A percentile compares a stretch with the other conserved stretches of the same genome.
phyloP scores from a whole-genome alignment of 192 early-diverging fungal genomes.

The Backusella westeae region DNA sequence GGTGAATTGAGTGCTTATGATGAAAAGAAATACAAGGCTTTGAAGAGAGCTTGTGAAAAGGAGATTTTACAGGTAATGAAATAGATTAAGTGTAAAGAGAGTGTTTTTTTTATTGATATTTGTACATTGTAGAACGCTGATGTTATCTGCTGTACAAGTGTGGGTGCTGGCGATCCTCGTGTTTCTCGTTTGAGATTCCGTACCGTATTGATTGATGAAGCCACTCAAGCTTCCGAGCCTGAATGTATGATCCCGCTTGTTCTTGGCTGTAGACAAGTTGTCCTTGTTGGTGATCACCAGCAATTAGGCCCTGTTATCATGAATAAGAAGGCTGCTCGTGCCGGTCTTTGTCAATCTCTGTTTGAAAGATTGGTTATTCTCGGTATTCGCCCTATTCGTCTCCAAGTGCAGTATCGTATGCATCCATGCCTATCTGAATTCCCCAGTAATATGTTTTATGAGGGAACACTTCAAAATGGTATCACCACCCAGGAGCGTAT shows the following conservation, averaged over 20 bases:
- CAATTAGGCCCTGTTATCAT: conserved; percentile 98
- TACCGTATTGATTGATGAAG: conserved; percentile 96
- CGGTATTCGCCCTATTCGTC: conserved; percentile 88
- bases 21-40: conserved; percentile 79
- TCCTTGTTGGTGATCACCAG: conserved; percentile 98
- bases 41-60: conserved; percentile 85
- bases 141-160: conserved; percentile 97
- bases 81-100: not conserved
- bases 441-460: conserved; percentile 99
- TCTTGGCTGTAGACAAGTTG: conserved; percentile 91
- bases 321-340: conserved; percentile 94
- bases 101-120: not conserved
- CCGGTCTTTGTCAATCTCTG: conserved; percentile 92
- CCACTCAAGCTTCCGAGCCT: conserved; percentile 95
- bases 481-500: conserved; percentile 90
- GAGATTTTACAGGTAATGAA: conserved; percentile 78
- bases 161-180: conserved; percentile 95
- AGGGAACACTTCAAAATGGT: conserved; percentile 97
- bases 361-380: conserved; percentile 96
- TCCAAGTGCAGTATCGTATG: conserved; percentile 99
- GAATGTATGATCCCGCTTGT: conserved; percentile 99
- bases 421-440: conserved; percentile 99
- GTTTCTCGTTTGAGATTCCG: conserved; percentile 86
- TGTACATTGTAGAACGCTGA: conserved; percentile 71
- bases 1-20: conserved; percentile 91